Evolutionary conservation across 2,329 filamentous ascomycete species (phyloP).

Genomic region (Capronia americana): DNA sequence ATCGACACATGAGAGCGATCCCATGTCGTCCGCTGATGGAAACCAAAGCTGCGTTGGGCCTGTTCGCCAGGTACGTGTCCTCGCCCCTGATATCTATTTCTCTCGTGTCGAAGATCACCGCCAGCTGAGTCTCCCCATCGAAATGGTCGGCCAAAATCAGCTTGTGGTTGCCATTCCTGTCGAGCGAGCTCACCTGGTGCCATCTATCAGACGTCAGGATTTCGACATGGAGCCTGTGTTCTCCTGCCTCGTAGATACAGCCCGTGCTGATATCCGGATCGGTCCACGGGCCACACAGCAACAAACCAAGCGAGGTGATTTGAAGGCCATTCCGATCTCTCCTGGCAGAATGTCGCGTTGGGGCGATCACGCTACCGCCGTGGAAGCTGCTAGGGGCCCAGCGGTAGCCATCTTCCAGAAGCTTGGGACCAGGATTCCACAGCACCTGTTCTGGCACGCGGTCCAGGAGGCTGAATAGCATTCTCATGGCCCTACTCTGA

Average conservation of each 20-base stretch:
- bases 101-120: neutral
- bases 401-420: constrained; percentile 2
- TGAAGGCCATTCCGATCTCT: neutral
- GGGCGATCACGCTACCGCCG: neutral
- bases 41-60: neutral
- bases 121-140: neutral
- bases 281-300: neutral
- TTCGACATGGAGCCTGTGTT: neutral
- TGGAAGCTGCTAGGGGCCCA: constrained; percentile 3
- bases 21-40: neutral
- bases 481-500: neutral
- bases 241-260: neutral
- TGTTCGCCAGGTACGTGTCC: neutral
- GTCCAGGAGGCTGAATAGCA: neutral
- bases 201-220: neutral
- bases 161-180: neutral
- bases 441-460: neutral
- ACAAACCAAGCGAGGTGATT: neutral
- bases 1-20: neutral
- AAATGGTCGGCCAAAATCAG: neutral
- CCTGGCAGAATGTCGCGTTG: neutral
- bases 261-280: neutral
- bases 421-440: neutral
- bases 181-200: neutral
- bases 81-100: neutral